phyloP scores from a whole-genome alignment of 2,329 filamentous ascomycete genomes.

The Colletotrichum eremochloae region DNA sequence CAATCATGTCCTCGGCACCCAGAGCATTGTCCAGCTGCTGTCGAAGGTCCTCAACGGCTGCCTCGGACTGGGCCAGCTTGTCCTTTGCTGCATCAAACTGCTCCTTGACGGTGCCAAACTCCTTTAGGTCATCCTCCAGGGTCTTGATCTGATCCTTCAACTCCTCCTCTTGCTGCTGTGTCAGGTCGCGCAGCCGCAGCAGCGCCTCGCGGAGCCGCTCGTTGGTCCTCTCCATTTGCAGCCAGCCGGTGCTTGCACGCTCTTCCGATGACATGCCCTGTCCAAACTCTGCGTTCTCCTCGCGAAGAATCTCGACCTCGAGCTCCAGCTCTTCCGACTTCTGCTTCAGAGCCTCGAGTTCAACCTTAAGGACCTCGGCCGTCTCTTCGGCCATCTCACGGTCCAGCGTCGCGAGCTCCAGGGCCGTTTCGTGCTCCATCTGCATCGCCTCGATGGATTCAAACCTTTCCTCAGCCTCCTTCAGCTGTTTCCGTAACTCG shows the following conservation, averaged over 20 bases:
- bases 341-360: constrained; percentile 81
- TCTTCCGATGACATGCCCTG: constrained; percentile 92
- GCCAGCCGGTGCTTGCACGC: constrained; percentile 85
- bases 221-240: constrained; percentile 92
- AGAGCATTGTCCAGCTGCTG: constrained; percentile 92
- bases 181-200: constrained; percentile 86
- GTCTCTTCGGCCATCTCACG: constrained; percentile 97
- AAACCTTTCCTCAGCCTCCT: constrained; percentile 78
- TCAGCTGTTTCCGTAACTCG: constrained; percentile 81
- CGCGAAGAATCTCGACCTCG: constrained; percentile 86
- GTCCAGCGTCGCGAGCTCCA: constrained; percentile 91
- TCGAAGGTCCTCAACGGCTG: constrained; percentile 84
- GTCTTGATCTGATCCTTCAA: constrained; percentile 80
- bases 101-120: constrained; percentile 75
- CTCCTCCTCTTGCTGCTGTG: constrained; percentile 86
- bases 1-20: constrained; percentile 93
- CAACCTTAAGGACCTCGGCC: constrained; percentile 83
- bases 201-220: constrained; percentile 89
- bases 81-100: constrained; percentile 79
- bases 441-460: constrained; percentile 79
- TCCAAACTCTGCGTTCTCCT: constrained; percentile 87
- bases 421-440: constrained; percentile 84
- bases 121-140: constrained; percentile 79
- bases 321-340: constrained; percentile 87
- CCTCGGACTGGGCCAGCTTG: constrained; percentile 79